Base-by-base conservation (phyloP, 139 green algal genomes). In the Spirogloea muscicola region DNA sequence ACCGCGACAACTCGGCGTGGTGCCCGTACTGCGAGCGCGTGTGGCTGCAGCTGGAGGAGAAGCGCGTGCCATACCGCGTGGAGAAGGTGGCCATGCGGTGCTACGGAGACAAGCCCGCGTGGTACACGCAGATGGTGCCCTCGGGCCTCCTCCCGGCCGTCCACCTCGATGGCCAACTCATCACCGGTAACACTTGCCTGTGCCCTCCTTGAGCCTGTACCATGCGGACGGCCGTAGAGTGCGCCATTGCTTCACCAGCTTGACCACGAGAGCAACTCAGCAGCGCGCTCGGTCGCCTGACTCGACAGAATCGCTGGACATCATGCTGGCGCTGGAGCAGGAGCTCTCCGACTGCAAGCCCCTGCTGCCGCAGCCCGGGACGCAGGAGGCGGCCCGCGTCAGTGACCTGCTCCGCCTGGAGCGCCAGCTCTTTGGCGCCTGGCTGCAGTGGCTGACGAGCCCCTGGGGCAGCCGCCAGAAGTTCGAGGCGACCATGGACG, bases 41-140 rank as follows among this genome's bases (percentile, higher is more conserved):
- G 1, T 94, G 90, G 85, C 79, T 98, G 75, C 87, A 94, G 84
- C 89, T 98, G 29, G 94, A 98, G 82, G 93, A 97, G 82, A 98
- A 97, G 85, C 85, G 77, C 38, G 91, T 97, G 38, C 91, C 94
- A 0, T 97, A 98, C 70, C 59, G 67, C 16, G 49, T 83, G 60
- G 68, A 81, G 62, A 83, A 83, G 62, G 80, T 86, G 69, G 80
- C 82, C 86, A 97, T 96, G 91, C 80, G 91, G 27, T 96, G 90
- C 84, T 98, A 98, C 72, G 93, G 93, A 1, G 85, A 91, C 82
- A 97, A 97, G 81, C 90, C 91, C 0, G 68, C 38, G 52, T 70
- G 16, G 46, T 81, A 62, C 73, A 51, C 29, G 27, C 29, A 21
- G 52, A 82, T 87, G 84, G 86, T 91, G 59, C 89, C 88, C 9